Evolutionary conservation across 805 yeast species (phyloP).

Genomic region (Lipomyces mesembrius): DNA sequence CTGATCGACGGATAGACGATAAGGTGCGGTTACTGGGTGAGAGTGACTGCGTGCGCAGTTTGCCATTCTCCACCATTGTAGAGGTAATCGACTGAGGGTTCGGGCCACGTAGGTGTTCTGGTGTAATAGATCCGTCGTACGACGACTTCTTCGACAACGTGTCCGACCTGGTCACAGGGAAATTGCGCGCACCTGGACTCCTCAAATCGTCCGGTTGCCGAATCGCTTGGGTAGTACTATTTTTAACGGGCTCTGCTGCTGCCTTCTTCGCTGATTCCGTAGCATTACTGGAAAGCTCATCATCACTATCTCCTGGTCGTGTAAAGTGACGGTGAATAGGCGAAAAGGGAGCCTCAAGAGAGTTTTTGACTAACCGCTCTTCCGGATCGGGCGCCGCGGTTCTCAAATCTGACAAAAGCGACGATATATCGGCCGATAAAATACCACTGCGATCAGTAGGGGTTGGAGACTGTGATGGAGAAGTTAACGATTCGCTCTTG

Average conservation of each 20-base stretch:
- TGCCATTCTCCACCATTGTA: background rate
- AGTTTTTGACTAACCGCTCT: background rate
- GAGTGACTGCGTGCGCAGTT: background rate
- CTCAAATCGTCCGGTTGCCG: background rate
- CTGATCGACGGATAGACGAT: background rate
- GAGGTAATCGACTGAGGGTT: background rate
- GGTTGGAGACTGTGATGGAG: conserved; percentile 3
- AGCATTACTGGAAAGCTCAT: background rate
- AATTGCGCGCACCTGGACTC: background rate
- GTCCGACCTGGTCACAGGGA: background rate
- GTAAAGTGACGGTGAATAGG: conserved; percentile 2
- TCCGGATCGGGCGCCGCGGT: background rate
- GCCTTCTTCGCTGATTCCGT: background rate
- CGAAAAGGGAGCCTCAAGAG: background rate
- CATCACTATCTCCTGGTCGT: background rate
- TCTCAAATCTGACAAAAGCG: background rate
- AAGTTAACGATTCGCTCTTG: background rate
- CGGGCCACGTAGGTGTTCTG: background rate
- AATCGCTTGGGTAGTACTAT: background rate
- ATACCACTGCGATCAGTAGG: conserved; percentile 2
- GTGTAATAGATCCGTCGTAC: background rate
- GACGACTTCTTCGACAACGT: background rate
- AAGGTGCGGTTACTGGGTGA: background rate
- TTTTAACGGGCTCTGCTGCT: background rate
- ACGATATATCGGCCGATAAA: background rate